A percentile compares a stretch with the other conserved stretches of the same genome.
Conservation (phyloP, 2,329 filamentous ascomycete genomes). For the Shiraia bambusicola region DNA sequence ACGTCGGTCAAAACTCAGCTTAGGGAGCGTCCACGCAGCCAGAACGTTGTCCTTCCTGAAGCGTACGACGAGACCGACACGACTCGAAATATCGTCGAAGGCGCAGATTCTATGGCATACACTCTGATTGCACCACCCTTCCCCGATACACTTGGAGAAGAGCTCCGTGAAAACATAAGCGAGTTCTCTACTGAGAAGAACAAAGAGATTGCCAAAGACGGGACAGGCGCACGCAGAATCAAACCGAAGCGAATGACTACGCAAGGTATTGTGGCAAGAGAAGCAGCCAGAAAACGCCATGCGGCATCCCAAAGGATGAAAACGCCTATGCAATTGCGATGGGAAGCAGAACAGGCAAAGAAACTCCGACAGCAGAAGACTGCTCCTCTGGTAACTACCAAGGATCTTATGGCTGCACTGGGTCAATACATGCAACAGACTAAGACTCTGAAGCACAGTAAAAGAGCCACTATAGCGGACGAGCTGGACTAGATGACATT, state of each 20-base stretch:
- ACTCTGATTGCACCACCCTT: slow-evolving; percentile 76
- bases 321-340: slow-evolving; percentile 38
- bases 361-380: slow-evolving; percentile 23
- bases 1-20: slow-evolving; percentile 5
- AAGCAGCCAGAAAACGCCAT: slow-evolving; percentile 30
- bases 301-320: slow-evolving; percentile 30
- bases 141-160: slow-evolving; percentile 75
- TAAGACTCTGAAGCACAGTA: slow-evolving; percentile 22
- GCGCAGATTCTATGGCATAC: slow-evolving; percentile 60
- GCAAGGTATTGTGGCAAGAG: slow-evolving; percentile 16
- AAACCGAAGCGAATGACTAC: slow-evolving; percentile 8
- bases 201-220: slow-evolving; percentile 35
- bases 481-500: slow-evolving; percentile 13
- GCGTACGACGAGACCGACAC: slow-evolving; percentile 64
- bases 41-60: slow-evolving; percentile 10
- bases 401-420: slow-evolving; percentile 44
- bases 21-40: slow-evolving; percentile 12
- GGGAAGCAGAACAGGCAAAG: slow-evolving; percentile 32
- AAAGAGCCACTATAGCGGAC: slow-evolving; percentile 8
- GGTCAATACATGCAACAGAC: slow-evolving; percentile 44
- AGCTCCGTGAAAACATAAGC: slow-evolving; percentile 68
- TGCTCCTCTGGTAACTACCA: slow-evolving; percentile 29
- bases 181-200: slow-evolving; percentile 65
- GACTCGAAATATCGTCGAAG: slow-evolving; percentile 71
- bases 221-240: slow-evolving; percentile 5